Conservation (phyloP, 2,329 filamentous ascomycete species). For the Calonectria hawksworthii region DNA sequence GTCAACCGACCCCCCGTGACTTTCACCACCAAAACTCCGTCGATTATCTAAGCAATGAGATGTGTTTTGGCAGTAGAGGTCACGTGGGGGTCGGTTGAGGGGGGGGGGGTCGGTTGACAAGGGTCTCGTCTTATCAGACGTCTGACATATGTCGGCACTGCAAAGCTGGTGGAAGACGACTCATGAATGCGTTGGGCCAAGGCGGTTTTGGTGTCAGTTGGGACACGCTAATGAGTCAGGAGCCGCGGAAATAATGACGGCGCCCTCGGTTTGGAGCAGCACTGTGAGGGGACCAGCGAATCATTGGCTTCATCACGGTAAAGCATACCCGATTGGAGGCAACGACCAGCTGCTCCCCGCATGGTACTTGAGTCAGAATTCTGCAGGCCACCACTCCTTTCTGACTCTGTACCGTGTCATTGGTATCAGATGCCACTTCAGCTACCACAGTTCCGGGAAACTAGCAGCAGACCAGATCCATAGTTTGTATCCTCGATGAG, state of each 20-base stretch:
- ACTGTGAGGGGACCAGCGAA: not conserved
- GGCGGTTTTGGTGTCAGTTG: not conserved
- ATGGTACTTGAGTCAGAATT: conserved; percentile 19
- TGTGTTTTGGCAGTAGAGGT: no score
- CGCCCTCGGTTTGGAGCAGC: conserved; percentile 11
- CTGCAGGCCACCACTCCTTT: not conserved
- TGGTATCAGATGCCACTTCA: not conserved
- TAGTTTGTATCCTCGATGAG: not conserved
- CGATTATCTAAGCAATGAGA: no score
- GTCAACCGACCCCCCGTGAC: no score
- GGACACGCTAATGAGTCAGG: conserved; percentile 30
- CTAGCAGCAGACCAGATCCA: not conserved
- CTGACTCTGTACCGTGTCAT: conserved; percentile 17
- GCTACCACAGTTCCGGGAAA: not conserved
- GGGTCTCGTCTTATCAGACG: no score
- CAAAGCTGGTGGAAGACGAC: not conserved
- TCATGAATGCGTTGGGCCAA: not conserved
- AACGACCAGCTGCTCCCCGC: not conserved
- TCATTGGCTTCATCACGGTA: conserved; percentile 22
- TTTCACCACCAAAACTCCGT: no score
- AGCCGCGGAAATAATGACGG: conserved; percentile 1
- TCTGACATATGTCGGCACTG: not conserved
- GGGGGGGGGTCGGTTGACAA: no score
- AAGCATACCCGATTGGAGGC: conserved; percentile 21
- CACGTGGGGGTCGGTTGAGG: no score